Evolutionary conservation across 768 basidiomycete genomes (phyloP).

Genomic region (Holtermannia corniformis): DNA sequence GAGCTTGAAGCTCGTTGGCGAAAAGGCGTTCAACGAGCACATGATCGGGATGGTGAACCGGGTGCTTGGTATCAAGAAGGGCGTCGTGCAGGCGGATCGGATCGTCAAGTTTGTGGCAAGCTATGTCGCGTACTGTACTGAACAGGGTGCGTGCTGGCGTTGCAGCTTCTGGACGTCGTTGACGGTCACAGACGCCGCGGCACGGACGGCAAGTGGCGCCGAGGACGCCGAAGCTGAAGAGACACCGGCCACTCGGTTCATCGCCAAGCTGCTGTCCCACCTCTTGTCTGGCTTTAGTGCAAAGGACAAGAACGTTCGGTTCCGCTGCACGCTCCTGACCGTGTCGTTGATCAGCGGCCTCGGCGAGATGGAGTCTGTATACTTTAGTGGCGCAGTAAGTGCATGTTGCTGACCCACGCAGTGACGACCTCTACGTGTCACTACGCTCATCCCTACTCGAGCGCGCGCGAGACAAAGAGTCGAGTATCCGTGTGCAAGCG

Average conservation of each 20-base stretch:
- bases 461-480: conserved; percentile 70
- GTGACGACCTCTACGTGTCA: conserved; percentile 62
- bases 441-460: conserved; percentile 60
- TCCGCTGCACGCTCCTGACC: conserved; percentile 64
- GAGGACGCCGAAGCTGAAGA: not conserved
- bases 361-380: conserved; percentile 73
- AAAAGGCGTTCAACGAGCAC: conserved; percentile 60
- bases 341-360: conserved; percentile 70
- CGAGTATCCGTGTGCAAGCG: conserved; percentile 65
- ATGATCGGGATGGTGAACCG: conserved; percentile 56
- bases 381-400: not conserved
- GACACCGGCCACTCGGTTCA: conserved; percentile 55
- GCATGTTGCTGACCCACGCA: conserved; percentile 34
- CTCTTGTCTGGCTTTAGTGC: conserved; percentile 68
- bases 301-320: conserved; percentile 80
- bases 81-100: conserved; percentile 61
- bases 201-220: not conserved
- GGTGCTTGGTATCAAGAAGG: conserved; percentile 69
- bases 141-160: conserved; percentile 54
- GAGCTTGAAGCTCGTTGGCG: conserved; percentile 57
- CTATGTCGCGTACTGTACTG: conserved; percentile 65
- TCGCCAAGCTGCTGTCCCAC: conserved; percentile 57
- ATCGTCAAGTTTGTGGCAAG: conserved; percentile 71
- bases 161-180: not conserved
- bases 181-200: not conserved